Evolutionary conservation across 2,329 filamentous ascomycete species (phyloP).

Genomic region (Diplocarpon mali): DNA sequence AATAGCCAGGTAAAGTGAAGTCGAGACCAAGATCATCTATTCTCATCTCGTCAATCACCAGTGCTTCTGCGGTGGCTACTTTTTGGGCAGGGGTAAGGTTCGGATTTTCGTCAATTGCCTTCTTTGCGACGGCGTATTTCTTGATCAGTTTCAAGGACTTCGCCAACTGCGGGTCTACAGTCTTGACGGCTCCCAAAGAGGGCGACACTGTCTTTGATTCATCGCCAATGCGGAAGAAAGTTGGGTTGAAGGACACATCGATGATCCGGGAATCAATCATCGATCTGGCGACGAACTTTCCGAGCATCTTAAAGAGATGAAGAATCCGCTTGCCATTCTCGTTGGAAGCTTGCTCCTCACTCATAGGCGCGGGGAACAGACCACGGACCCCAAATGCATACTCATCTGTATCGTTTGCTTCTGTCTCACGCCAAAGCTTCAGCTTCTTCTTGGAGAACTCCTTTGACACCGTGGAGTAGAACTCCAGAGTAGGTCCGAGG

Average conservation of each 20-base stretch:
- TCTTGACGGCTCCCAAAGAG: slow-evolving; percentile 79
- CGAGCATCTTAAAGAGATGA: slow-evolving; percentile 82
- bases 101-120: slow-evolving; percentile 64
- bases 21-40: slow-evolving; percentile 87
- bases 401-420: slow-evolving; percentile 59
- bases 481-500: slow-evolving; percentile 88
- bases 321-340: slow-evolving; percentile 82
- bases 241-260: slow-evolving; percentile 92
- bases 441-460: slow-evolving; percentile 97
- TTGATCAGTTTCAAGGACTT: slow-evolving; percentile 79
- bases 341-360: slow-evolving; percentile 58
- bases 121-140: slow-evolving; percentile 75
- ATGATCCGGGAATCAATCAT: slow-evolving; percentile 99
- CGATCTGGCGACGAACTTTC: slow-evolving; percentile 93
- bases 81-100: slow-evolving; percentile 59
- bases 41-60: slow-evolving; percentile 62
- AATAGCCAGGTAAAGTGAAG: slow-evolving; percentile 87
- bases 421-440: slow-evolving; percentile 90
- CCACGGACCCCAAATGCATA: slow-evolving; percentile 78
- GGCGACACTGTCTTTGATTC: slow-evolving; percentile 54
- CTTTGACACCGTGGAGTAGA: slow-evolving; percentile 93
- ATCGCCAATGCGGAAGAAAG: slow-evolving; percentile 91
- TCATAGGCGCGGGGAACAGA: slow-evolving; percentile 86
- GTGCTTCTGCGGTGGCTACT: slow-evolving; percentile 53
- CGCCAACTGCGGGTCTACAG: slow-evolving; percentile 77